Evolutionary conservation across 192 early-diverging fungal genomes (phyloP).

Genomic region (Coemansia sp.): DNA sequence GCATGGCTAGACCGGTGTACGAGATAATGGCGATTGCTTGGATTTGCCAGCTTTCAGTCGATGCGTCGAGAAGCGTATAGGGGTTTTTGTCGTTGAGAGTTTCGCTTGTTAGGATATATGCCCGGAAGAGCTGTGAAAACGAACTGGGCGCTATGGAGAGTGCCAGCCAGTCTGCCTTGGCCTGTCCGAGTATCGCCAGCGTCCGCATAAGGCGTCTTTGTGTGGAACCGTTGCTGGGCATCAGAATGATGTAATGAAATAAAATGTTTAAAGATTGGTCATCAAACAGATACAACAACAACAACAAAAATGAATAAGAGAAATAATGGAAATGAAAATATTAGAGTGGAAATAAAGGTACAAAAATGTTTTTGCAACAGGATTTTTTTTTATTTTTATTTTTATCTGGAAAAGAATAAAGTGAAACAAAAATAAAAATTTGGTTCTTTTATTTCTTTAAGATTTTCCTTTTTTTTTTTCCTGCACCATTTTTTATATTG

Average conservation of each 20-base stretch:
- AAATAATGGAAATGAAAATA: background rate
- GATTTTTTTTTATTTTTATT: too few species aligned
- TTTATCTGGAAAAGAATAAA: too few species aligned
- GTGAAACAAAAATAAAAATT: too few species aligned
- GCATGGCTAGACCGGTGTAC: background rate
- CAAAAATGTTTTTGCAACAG: background rate
- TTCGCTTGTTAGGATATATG: slow-evolving; percentile 1
- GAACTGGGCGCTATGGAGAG: slow-evolving; percentile 8
- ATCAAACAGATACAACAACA: background rate
- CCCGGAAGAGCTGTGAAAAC: slow-evolving; percentile 12
- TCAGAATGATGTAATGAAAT: background rate
- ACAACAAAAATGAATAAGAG: background rate
- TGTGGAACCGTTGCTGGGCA: background rate
- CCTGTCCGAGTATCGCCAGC: background rate
- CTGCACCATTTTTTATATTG: too few species aligned
- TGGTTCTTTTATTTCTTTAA: too few species aligned
- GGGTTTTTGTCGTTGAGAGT: background rate
- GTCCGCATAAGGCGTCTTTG: background rate
- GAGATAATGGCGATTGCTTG: background rate
- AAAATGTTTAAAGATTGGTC: too few species aligned
- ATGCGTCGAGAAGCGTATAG: background rate
- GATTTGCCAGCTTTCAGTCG: background rate
- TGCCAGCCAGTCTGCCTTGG: slow-evolving; percentile 5
- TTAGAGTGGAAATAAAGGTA: background rate
- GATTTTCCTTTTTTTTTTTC: too few species aligned